phyloP scores from a whole-genome alignment of 1,284 basidiomycete genomes.

The Ceratobasidium sp. region DNA sequence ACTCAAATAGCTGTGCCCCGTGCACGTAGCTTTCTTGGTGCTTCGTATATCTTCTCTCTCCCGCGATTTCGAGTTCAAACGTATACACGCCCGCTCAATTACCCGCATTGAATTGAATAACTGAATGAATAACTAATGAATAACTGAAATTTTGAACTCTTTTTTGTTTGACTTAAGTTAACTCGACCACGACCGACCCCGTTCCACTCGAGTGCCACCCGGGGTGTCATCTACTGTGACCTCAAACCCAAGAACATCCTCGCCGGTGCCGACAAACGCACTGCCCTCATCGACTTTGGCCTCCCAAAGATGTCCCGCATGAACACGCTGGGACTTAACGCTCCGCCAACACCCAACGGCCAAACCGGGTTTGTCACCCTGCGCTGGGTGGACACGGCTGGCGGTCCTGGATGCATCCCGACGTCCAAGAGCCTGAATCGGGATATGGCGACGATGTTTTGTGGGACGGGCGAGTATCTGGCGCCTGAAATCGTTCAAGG shows the following conservation, averaged over 20 bases:
- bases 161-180: no score
- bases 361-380: conserved; percentile 62
- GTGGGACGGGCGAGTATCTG: conserved; percentile 93
- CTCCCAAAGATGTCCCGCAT: conserved; percentile 84
- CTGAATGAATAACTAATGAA: no score
- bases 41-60: not conserved
- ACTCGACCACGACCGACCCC: no score
- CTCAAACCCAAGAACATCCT: conserved; percentile 96
- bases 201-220: conserved; percentile 55
- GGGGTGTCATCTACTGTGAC: conserved; percentile 89
- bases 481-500: conserved; percentile 95
- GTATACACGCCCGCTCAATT: no score
- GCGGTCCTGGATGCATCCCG: conserved; percentile 32
- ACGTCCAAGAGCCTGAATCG: conserved; percentile 32
- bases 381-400: conserved; percentile 71
- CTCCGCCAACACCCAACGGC: conserved; percentile 64
- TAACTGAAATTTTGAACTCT: no score
- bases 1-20: no score
- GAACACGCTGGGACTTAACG: conserved; percentile 50
- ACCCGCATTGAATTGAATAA: no score
- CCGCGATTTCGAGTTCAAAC: no score
- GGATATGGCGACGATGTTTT: conserved; percentile 85
- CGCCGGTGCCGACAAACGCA: conserved; percentile 91
- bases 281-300: conserved; percentile 96
- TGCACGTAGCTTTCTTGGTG: no score